Conservation (phyloP, 768 basidiomycete genomes). For the Cyathus striatus region DNA sequence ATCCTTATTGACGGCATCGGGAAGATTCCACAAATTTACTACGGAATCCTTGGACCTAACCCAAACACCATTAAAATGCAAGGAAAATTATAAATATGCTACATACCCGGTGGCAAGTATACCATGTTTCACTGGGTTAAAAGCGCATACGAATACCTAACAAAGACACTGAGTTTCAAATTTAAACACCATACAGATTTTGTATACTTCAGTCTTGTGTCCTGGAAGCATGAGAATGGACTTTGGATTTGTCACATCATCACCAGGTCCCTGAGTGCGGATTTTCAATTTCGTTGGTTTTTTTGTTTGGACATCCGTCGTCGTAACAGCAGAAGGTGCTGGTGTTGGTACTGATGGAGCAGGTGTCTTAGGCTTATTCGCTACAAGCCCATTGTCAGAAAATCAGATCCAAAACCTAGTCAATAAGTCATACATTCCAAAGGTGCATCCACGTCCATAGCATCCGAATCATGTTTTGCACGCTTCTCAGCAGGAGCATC, state of each 20-base stretch:
- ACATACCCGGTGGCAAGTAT: slow-evolving; percentile 75
- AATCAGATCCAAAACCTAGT: not conserved
- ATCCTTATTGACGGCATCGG: slow-evolving; percentile 28
- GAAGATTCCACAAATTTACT: slow-evolving; percentile 69
- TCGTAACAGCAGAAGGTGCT: not conserved
- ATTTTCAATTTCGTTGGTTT: slow-evolving; percentile 25
- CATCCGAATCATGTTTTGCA: slow-evolving; percentile 44
- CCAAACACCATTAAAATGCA: slow-evolving; percentile 7
- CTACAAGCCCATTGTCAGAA: not conserved
- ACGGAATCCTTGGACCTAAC: slow-evolving; percentile 71
- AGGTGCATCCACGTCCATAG: slow-evolving; percentile 39
- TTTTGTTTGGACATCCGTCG: slow-evolving; percentile 7
- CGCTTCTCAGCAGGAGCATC: slow-evolving; percentile 62
- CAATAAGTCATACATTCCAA: slow-evolving; percentile 19
- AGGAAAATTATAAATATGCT: slow-evolving; percentile 5
- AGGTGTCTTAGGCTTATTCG: not conserved
- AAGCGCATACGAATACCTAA: slow-evolving; percentile 78
- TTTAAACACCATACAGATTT: not conserved
- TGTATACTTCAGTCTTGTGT: slow-evolving; percentile 57
- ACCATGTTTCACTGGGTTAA: slow-evolving; percentile 59
- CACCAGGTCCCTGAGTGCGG: slow-evolving; percentile 35
- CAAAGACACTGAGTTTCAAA: not conserved
- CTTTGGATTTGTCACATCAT: slow-evolving; percentile 33
- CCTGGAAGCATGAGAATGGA: slow-evolving; percentile 44
- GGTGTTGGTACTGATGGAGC: slow-evolving; percentile 5